A percentile compares a stretch with the other conserved stretches of the same genome.
phyloP scores from a whole-genome alignment of 2,329 filamentous ascomycete species.

The Neurospora sp. region DNA sequence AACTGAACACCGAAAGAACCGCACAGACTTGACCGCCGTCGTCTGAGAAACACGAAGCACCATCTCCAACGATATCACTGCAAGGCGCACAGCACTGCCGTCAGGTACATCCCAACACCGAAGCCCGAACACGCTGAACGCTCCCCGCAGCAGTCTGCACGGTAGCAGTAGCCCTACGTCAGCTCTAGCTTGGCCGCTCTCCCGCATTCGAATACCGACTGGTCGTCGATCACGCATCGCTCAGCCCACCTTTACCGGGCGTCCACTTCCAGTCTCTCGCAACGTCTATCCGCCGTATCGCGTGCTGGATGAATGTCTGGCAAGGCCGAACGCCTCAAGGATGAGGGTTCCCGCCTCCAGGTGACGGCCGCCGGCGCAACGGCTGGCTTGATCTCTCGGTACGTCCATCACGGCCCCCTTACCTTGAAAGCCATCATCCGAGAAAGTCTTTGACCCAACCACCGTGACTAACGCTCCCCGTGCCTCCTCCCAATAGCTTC shows the following conservation, averaged over 20 bases:
- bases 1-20: neutral
- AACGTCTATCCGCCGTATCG: neutral
- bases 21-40: neutral
- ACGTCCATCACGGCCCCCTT: slow-evolving; percentile 15
- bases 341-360: slow-evolving; percentile 51
- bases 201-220: neutral
- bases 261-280: neutral
- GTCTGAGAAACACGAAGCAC: neutral
- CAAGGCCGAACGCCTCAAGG: slow-evolving; percentile 40
- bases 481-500: slow-evolving; percentile 47
- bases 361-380: slow-evolving; percentile 46
- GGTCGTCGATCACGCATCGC: neutral
- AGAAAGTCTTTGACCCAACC: neutral
- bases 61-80: neutral
- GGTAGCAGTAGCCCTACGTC: neutral
- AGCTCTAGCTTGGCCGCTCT: neutral
- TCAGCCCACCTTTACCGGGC: neutral
- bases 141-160: neutral
- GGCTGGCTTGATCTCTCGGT: slow-evolving; percentile 84
- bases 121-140: neutral
- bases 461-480: neutral
- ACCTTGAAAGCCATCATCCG: neutral
- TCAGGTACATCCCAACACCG: neutral
- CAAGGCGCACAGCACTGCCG: neutral
- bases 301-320: slow-evolving; percentile 32